These are phyloP conservation scores for Rauvolfia tetraphylla DNA, from an alignment of 257 asterid species.

Conservation along the genomic window DNA sequence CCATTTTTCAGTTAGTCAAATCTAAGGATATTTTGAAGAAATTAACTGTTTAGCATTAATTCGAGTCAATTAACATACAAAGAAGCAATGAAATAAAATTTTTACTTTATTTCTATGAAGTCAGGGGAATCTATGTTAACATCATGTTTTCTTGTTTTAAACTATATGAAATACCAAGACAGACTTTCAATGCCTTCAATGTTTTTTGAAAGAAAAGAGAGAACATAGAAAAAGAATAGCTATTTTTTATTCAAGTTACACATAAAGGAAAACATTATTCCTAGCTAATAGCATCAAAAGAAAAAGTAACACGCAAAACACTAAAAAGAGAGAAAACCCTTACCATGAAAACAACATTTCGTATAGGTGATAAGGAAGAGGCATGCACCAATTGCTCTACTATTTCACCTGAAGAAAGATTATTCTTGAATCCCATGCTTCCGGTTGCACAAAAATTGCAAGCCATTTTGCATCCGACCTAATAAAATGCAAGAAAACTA, in stretches of 20 bases:
- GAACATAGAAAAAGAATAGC: not conserved
- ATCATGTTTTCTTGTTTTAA: not conserved
- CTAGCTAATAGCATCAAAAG: constrained; percentile 3
- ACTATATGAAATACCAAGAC: not conserved
- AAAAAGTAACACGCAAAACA: not conserved
- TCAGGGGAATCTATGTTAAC: not conserved
- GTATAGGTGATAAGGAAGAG: constrained; percentile 72
- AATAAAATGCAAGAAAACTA: constrained; percentile 5
- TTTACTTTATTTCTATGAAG: not conserved
- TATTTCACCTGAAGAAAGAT: constrained; percentile 88
- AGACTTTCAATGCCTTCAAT: not conserved
- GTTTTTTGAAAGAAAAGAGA: no score
- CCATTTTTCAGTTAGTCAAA: not conserved
- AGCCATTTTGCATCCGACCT: constrained; percentile 99
- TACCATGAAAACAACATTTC: constrained; percentile 97
- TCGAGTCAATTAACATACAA: not conserved
- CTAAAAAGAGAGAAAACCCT: constrained; percentile 3
- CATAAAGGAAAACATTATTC: not conserved
- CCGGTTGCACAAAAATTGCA: constrained; percentile 98
- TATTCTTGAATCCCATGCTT: constrained; percentile 91
- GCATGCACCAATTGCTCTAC: constrained; percentile 92
- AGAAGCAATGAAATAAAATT: not conserved
- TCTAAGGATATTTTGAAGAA: not conserved
- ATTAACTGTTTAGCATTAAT: not conserved
- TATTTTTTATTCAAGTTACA: not conserved